phyloP scores from a whole-genome alignment of 495 filamentous ascomycete species.

The Penicillium alfredii region DNA sequence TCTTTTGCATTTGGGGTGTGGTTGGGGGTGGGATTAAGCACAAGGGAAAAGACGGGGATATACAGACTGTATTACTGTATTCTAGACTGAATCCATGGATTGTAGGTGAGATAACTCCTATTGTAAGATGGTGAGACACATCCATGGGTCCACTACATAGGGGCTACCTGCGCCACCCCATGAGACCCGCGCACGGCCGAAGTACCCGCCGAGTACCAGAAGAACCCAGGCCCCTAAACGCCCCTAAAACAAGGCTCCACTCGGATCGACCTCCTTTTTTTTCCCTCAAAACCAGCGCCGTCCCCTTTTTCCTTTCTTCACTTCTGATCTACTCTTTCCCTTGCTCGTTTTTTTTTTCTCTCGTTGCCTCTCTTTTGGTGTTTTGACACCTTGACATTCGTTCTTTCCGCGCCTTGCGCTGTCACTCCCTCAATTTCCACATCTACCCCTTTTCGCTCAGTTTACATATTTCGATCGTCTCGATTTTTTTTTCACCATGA shows the following conservation, averaged over 20 bases:
- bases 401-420: conserved; percentile 21
- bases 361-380: conserved; percentile 9
- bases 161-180: not conserved
- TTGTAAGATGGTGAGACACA: no score
- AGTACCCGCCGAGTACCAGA: not conserved
- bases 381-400: conserved; percentile 16
- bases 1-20: not conserved
- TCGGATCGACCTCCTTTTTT: not conserved
- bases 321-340: no score
- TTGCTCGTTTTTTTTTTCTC: not conserved
- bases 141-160: not conserved
- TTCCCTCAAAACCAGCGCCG: conserved; percentile 9
- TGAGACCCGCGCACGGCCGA: not conserved
- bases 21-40: not conserved
- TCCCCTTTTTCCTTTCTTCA: not conserved
- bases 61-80: not conserved
- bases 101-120: no score
- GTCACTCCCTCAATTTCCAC: conserved; percentile 12
- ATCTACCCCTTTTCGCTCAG: not conserved
- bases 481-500: conserved; percentile 8
- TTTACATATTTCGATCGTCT: not conserved
- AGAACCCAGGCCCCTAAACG: not conserved
- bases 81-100: no score
- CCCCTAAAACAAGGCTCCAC: no score
- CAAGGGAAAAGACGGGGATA: not conserved